Evolutionary conservation across 2,329 filamentous ascomycete species (phyloP), one percentile per base, ranked within the genome.

Genomic region (Xylariaceae sp.): DNA sequence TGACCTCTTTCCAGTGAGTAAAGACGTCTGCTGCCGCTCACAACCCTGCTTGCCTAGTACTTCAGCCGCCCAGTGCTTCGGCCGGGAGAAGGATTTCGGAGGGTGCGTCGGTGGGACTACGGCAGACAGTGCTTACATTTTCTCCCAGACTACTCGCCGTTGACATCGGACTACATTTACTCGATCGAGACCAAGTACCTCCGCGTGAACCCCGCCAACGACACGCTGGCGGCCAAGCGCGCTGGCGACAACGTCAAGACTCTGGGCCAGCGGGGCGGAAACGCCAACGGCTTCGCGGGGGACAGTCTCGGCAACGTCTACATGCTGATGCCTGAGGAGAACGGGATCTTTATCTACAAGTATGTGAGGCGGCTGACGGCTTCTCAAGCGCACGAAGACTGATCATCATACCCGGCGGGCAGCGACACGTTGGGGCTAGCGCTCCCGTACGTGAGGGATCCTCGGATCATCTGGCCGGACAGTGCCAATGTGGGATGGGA

Each of bases 311-410:
- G 64, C 1, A 52, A 60, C 7, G 54, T 67, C 10, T 68, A 67
- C 37, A 63, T 66, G 55, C 50, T 63, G 17, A 67, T 67, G 59
- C 64, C 63, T 1, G 55, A 58, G 39, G 53, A 61, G 13, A 68
- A 68, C 37, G 62, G 60, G 0, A 57, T 68, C 11, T 67, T 60
- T 46, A 61, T 60, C 32, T 67, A 59, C 40, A 61, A 67, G 45
- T 49, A 37, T 17, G 43, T 32, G 5, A 6, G 15, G 9, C n/a
- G n/a, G n/a, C n/a, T n/a, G n/a, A n/a, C n/a, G n/a, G n/a, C n/a
- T n/a, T n/a, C n/a, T n/a, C n/a, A n/a, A n/a, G n/a, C n/a, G n/a
- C n/a, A n/a, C n/a, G n/a, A n/a, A n/a, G n/a, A n/a, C n/a, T n/a
- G n/a, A n/a, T n/a, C n/a, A n/a, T n/a, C n/a, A n/a, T n/a, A n/a